Conservation (phyloP, 2,329 filamentous ascomycete species). For the Cadophora luteo-olivacea region DNA sequence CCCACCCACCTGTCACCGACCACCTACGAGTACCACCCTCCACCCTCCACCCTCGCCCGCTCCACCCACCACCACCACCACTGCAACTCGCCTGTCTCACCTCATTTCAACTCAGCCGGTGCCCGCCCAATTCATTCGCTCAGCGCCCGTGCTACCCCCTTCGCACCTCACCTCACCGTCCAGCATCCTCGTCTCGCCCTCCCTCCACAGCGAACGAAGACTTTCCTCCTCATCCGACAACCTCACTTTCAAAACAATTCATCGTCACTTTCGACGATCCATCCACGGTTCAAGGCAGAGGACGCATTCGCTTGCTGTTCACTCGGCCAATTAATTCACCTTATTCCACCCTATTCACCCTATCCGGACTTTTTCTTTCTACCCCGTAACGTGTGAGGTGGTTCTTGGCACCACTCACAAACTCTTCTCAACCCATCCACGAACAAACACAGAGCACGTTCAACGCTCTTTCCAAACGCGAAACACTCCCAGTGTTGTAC, state of each 20-base stretch:
- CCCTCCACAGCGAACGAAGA: slow-evolving; percentile 12
- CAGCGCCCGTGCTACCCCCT: slow-evolving; percentile 15
- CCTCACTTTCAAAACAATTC: slow-evolving; percentile 23
- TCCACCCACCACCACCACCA: too few species aligned
- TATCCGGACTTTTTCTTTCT: slow-evolving; percentile 10
- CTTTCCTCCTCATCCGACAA: slow-evolving; percentile 20
- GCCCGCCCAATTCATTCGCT: slow-evolving; percentile 39
- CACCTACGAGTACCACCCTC: too few species aligned
- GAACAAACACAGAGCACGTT: slow-evolving; percentile 22
- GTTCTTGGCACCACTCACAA: slow-evolving; percentile 13
- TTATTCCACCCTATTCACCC: slow-evolving; percentile 7
- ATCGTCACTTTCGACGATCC: slow-evolving; percentile 3
- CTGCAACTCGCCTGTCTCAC: slow-evolving; percentile 33
- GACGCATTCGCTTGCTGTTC: slow-evolving; percentile 44
- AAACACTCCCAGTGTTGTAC: slow-evolving; percentile 28
- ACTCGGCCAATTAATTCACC: slow-evolving; percentile 23
- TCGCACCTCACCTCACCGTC: background rate
- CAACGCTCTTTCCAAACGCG: slow-evolving; percentile 34
- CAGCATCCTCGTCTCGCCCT: background rate
- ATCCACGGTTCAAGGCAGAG: slow-evolving; percentile 28
- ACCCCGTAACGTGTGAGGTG: slow-evolving; percentile 1
- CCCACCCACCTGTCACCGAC: background rate
- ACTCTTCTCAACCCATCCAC: background rate
- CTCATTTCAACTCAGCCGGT: slow-evolving; percentile 35
- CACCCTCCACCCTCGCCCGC: background rate